These are phyloP conservation scores for Leptographium flavum DNA, from an alignment of 2,329 filamentous ascomycete genomes.

Conservation along the genomic window DNA sequence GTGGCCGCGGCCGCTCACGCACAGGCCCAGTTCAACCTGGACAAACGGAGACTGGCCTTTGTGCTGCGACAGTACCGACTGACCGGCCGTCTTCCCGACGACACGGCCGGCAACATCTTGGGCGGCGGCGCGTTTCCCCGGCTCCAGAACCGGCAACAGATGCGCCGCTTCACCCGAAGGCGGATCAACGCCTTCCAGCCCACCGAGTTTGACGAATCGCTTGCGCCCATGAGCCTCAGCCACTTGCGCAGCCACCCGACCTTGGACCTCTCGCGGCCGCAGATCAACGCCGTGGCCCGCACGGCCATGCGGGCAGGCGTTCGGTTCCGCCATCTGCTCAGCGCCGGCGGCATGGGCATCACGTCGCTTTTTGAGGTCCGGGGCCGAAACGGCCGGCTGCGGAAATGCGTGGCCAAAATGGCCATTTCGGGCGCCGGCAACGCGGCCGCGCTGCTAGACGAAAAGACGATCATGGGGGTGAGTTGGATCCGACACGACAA, in stretches of 20 bases:
- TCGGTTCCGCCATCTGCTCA: conserved; percentile 7
- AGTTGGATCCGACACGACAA: neutral
- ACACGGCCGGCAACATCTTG: neutral
- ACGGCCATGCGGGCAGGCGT: conserved; percentile 1
- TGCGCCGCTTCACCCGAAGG: neutral
- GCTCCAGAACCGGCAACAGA: neutral
- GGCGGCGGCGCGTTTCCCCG: neutral
- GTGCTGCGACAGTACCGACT: no score
- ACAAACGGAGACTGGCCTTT: no score
- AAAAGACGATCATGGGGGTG: conserved; percentile 1
- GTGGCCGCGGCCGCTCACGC: no score
- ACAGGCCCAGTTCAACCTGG: no score
- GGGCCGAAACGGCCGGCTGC: neutral
- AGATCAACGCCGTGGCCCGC: neutral
- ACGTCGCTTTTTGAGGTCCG: conserved; percentile 8
- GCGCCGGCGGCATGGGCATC: conserved; percentile 8
- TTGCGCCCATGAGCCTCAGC: no score
- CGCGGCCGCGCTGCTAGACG: neutral
- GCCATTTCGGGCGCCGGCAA: neutral
- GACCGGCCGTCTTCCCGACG: no score
- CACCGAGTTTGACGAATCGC: no score
- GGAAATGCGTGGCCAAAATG: conserved; percentile 9
- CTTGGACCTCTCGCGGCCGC: no score
- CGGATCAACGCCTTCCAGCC: neutral
- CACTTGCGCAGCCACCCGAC: no score